phyloP scores from a whole-genome alignment of 345 rosid genomes.

The Salix caprea region DNA sequence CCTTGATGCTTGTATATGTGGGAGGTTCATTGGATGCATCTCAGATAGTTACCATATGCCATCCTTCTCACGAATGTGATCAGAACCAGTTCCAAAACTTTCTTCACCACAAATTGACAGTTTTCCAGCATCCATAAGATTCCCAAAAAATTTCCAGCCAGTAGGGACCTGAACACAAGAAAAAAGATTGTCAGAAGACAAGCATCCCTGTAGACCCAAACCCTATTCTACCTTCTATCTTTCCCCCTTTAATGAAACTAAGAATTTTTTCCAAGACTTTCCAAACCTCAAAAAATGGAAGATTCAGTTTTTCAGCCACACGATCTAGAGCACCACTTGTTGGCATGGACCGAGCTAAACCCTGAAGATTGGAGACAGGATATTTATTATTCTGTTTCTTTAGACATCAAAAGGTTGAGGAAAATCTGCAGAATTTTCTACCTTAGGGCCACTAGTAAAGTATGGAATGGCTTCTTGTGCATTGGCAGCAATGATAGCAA shows the following conservation, averaged over 20 bases:
- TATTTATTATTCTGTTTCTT: background rate
- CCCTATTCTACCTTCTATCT: background rate
- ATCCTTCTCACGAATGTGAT: slow-evolving; percentile 95
- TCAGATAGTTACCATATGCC: slow-evolving; percentile 72
- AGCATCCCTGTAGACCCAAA: background rate
- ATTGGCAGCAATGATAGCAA: slow-evolving; percentile 89
- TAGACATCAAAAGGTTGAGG: background rate
- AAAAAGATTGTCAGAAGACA: slow-evolving; percentile 12
- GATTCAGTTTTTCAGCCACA: slow-evolving; percentile 77
- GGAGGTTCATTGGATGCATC: background rate
- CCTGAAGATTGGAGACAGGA: slow-evolving; percentile 40
- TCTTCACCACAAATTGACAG: slow-evolving; percentile 94
- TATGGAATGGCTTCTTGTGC: slow-evolving; percentile 84
- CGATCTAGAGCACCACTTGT: slow-evolving; percentile 96
- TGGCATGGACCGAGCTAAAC: slow-evolving; percentile 96
- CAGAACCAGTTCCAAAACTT: slow-evolving; percentile 97
- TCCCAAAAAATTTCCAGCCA: slow-evolving; percentile 96
- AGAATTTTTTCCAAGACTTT: slow-evolving; percentile 9
- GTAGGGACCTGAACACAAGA: slow-evolving; percentile 70
- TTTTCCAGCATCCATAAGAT: slow-evolving; percentile 95
- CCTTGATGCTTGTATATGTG: background rate
- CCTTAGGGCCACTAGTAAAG: slow-evolving; percentile 74
- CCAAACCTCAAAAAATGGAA: slow-evolving; percentile 82
- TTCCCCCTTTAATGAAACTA: background rate
- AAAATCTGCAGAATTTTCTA: slow-evolving; percentile 21